Evolutionary conservation across 208 protist species (phyloP).

Genomic region (Leishmania amazonensis): DNA sequence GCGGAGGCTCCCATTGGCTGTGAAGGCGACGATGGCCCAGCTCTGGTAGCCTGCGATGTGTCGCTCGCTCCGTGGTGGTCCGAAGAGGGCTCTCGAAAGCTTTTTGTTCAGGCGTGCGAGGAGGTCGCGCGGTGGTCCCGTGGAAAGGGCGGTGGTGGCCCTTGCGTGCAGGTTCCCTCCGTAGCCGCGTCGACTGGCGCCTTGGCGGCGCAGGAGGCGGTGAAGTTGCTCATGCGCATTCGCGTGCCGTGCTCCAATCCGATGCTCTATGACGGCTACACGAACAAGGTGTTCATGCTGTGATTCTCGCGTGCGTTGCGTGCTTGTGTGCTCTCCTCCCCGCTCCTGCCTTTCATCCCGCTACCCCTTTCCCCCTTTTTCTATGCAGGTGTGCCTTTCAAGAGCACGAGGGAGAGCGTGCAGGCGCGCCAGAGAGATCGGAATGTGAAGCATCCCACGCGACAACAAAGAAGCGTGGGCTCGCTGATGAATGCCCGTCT

Average conservation of each 20-base stretch:
- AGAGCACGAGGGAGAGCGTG: not conserved
- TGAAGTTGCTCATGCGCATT: conserved; percentile 95
- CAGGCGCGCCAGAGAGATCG: not conserved
- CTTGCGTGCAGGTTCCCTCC: conserved; percentile 87
- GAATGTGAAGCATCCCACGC: not conserved
- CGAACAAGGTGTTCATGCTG: conserved; percentile 30
- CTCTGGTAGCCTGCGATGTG: not conserved
- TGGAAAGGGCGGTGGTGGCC: not conserved
- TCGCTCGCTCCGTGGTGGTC: not conserved
- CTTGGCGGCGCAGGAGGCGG: conserved; percentile 93
- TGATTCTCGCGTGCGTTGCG: not conserved
- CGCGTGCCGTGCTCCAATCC: conserved; percentile 89
- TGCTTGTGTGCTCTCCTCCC: conserved; percentile 1
- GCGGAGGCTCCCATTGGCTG: not conserved
- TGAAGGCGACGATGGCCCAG: not conserved
- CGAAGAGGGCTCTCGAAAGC: not conserved
- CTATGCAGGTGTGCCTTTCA: not conserved
- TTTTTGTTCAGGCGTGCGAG: conserved; percentile 28
- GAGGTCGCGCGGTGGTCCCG: conserved; percentile 70
- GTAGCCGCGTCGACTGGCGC: conserved; percentile 94
- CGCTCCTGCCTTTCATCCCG: not conserved
- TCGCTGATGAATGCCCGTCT: not conserved
- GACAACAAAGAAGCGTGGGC: not conserved
- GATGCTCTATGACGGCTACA: conserved; percentile 93
- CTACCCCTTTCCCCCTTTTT: not conserved